phyloP scores from a whole-genome alignment of 2,329 filamentous ascomycete species.

The Fusarium sp. region DNA sequence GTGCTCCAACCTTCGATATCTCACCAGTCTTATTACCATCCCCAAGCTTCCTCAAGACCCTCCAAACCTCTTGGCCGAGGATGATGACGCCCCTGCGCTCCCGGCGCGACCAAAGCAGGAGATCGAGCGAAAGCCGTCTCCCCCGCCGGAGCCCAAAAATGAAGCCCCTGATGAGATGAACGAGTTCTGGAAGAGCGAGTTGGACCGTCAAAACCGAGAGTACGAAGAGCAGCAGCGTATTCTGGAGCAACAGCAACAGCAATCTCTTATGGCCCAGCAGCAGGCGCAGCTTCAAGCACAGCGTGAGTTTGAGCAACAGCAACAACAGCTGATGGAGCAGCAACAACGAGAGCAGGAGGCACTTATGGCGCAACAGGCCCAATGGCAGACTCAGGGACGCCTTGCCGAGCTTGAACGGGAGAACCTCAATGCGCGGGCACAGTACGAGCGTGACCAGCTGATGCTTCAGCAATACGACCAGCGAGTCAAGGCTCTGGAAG shows the following conservation, averaged over 20 bases:
- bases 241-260: slow-evolving; percentile 87
- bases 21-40: slow-evolving; percentile 95
- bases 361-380: slow-evolving; percentile 86
- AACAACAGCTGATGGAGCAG: slow-evolving; percentile 87
- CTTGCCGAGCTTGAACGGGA: slow-evolving; percentile 95
- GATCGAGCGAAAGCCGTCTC: slow-evolving; percentile 76
- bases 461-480: slow-evolving; percentile 98
- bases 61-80: slow-evolving; percentile 87
- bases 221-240: slow-evolving; percentile 95
- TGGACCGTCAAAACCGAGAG: slow-evolving; percentile 90
- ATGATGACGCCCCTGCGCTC: slow-evolving; percentile 84
- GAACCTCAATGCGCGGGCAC: slow-evolving; percentile 91
- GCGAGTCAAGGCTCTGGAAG: slow-evolving; percentile 91
- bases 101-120: slow-evolving; percentile 84
- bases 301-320: slow-evolving; percentile 96
- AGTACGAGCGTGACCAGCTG: slow-evolving; percentile 97
- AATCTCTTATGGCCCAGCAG: slow-evolving; percentile 84
- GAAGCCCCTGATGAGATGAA: slow-evolving; percentile 95
- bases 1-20: slow-evolving; percentile 95
- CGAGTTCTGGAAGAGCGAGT: slow-evolving; percentile 97
- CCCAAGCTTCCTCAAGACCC: slow-evolving; percentile 96
- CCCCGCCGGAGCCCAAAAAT: slow-evolving; percentile 74
- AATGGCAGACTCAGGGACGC: slow-evolving; percentile 95
- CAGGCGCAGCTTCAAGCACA: slow-evolving; percentile 87
- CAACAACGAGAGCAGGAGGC: slow-evolving; percentile 92